A percentile compares a stretch with the other conserved stretches of the same genome.
phyloP scores from a whole-genome alignment of 352 stramenopile species.

The Plasmopara muralis region DNA sequence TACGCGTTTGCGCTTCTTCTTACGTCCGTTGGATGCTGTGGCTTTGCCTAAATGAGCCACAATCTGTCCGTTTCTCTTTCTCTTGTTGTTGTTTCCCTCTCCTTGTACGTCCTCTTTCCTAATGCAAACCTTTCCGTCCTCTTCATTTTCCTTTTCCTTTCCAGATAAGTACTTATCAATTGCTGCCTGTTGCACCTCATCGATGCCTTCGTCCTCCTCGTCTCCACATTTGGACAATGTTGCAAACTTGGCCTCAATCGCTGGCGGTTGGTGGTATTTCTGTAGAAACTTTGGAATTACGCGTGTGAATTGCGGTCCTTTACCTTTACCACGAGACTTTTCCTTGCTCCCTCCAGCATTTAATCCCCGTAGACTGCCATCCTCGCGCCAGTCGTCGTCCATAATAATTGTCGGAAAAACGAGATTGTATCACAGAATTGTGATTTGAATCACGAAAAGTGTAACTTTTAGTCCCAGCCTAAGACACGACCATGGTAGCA shows the following conservation, averaged over 20 bases:
- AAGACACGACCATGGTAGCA: slow-evolving; percentile 1
- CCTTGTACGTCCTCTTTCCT: slow-evolving; percentile 6
- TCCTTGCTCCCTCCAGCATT: slow-evolving; percentile 19
- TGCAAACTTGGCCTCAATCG: slow-evolving; percentile 68
- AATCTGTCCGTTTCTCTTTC: slow-evolving; percentile 29
- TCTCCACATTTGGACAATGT: slow-evolving; percentile 28
- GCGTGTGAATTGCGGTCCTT: slow-evolving; percentile 67
- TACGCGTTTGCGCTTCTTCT: slow-evolving; percentile 52
- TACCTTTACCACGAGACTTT: slow-evolving; percentile 28
- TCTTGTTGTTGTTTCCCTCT: slow-evolving; percentile 6
- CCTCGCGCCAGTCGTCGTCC: slow-evolving; percentile 71
- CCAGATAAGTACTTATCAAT: slow-evolving; percentile 67
- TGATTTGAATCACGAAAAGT: not conserved
- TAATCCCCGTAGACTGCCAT: slow-evolving; percentile 68
- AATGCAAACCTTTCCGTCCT: slow-evolving; percentile 15
- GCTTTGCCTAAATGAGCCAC: slow-evolving; percentile 35
- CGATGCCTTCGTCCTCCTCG: slow-evolving; percentile 54
- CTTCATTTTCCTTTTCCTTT: slow-evolving; percentile 39
- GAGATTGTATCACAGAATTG: not conserved
- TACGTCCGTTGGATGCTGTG: slow-evolving; percentile 14
- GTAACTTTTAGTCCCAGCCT: not conserved
- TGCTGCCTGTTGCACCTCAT: slow-evolving; percentile 75
- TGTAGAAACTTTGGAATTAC: slow-evolving; percentile 83
- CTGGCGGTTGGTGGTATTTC: slow-evolving; percentile 56
- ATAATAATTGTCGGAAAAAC: slow-evolving; percentile 18